Conservation (phyloP, 1,284 basidiomycete species). For the Takashimella koratensis region DNA sequence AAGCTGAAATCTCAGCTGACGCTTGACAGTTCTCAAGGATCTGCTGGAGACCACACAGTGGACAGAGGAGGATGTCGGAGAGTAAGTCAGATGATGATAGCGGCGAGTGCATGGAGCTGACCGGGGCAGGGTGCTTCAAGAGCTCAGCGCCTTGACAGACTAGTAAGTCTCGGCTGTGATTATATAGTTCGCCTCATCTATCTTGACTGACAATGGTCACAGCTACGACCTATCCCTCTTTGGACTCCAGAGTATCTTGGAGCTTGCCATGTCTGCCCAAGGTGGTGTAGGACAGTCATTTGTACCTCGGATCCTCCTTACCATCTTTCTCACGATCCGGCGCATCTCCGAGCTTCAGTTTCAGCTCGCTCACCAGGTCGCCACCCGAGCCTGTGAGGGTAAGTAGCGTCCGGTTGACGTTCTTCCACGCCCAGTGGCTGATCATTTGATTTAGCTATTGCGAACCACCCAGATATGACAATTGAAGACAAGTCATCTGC, state of each 20-base stretch:
- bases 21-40: background rate
- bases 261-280: background rate
- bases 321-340: slow-evolving; percentile 4
- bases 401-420: background rate
- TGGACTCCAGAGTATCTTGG: background rate
- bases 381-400: background rate
- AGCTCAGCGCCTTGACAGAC: background rate
- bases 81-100: background rate
- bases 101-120: background rate
- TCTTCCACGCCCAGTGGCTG: no score
- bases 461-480: background rate
- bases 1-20: no score
- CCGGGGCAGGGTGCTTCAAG: slow-evolving; percentile 1
- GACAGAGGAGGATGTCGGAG: slow-evolving; percentile 2
- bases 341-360: background rate
- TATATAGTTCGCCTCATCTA: no score
- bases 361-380: background rate
- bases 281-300: background rate
- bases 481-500: background rate
- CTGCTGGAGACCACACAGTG: background rate
- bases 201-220: background rate
- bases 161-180: slow-evolving; percentile 3
- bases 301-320: slow-evolving; percentile 1
- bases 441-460: background rate
- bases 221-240: slow-evolving; percentile 10